Percentiles rank a stretch among this genome's conserved stretches.
Evolutionary conservation across 2,329 filamentous ascomycete genomes (phyloP).

Genomic region (Penicillium sp.): DNA sequence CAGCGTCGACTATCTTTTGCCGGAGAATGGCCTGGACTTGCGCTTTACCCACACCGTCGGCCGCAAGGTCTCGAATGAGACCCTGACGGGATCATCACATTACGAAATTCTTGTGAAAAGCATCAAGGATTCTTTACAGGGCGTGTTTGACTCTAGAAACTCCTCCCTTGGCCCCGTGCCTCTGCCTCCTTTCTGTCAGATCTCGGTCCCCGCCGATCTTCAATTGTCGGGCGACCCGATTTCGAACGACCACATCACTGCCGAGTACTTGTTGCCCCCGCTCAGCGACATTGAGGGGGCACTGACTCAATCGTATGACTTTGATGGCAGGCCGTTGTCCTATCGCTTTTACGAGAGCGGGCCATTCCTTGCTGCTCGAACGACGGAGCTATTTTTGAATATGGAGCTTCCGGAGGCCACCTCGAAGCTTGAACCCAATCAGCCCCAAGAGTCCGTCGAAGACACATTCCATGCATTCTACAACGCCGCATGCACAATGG

Average conservation of each 20-base stretch:
- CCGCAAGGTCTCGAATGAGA: conserved; percentile 25
- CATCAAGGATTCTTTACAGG: conserved; percentile 23
- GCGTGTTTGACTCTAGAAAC: conserved; percentile 17
- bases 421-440: conserved; percentile 1
- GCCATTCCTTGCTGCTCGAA: conserved; percentile 29
- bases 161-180: conserved; percentile 9
- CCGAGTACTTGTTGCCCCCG: conserved; percentile 37
- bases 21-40: conserved; percentile 38
- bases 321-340: conserved; percentile 30
- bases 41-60: conserved; percentile 38
- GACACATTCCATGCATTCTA: conserved; percentile 38
- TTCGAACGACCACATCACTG: conserved; percentile 17
- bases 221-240: background rate
- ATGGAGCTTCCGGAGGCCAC: conserved; percentile 22
- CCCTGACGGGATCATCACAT: conserved; percentile 1
- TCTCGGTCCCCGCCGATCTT: conserved; percentile 30
- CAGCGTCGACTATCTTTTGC: conserved; percentile 40
- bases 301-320: conserved; percentile 31
- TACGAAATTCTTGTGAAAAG: conserved; percentile 16
- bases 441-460: conserved; percentile 15
- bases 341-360: conserved; percentile 34
- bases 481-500: conserved; percentile 36
- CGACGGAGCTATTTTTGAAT: conserved; percentile 32
- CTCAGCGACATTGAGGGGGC: conserved; percentile 30
- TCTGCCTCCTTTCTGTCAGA: conserved; percentile 32